Evolutionary conservation across 192 early-diverging fungal genomes (phyloP), one percentile per base, ranked within the genome.

Genomic region (Funneliformis geosporum): DNA sequence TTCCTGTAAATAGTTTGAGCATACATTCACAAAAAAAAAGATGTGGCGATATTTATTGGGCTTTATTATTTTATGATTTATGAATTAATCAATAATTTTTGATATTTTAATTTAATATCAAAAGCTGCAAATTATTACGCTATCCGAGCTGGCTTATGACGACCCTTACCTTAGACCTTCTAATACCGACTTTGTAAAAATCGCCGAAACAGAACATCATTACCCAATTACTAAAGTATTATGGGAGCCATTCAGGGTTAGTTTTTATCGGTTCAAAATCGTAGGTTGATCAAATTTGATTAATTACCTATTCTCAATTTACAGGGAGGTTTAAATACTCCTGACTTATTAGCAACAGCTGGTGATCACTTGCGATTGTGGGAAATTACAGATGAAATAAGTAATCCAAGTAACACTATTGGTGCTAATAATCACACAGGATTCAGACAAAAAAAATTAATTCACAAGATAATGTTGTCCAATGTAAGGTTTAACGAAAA

Each of bases 181-280:
- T 50, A 85, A 85, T 79, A 82, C 84, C 4, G 93, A 96, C 73
- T 95, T 96, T 83, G 88, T 91, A 18, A 82, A 86, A 9, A 84
- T 95, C 4, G 96, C 93, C 42, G 94, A 94, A 76, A 86, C 89
- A 0, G 91, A 93, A 60, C 92, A 94, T 46, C 87, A 92, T 40
- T 98, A 96, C 79, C 98, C 98, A 25, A 87, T 95, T 69, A 97
- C 96, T 10, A 98, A 97, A 82, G 86, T 97, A 40, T 83, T 93
- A 64, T 99, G 96, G 96, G 88, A 93, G 65, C 96, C 96, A 25
- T 80, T 87, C 27, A 92, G 90, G 80, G 91, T 89, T 80, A 71
- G 73, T 39, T 80, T 74, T 21, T 69, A 55, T 28, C 8, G 5
- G 12, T 64, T 6, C 8, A 73, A 27, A 46, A 61, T 50, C 33